Evolutionary conservation across 352 stramenopile genomes (phyloP), one percentile per base, ranked within the genome.

Genomic region (Pythium coloratum): DNA sequence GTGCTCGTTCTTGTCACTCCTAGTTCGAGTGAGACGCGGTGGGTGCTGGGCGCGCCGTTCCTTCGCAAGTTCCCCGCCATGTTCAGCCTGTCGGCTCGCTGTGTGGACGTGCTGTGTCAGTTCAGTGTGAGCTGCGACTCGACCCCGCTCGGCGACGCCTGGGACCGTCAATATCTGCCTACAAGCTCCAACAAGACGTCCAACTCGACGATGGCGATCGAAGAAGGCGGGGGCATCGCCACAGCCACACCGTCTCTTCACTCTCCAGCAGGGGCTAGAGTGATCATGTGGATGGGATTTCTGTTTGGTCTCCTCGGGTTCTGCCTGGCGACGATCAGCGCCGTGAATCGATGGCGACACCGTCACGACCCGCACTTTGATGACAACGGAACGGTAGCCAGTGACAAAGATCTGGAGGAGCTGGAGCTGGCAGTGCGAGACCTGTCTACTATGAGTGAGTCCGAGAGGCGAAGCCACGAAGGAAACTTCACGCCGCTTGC

Each of bases 11-110:
- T 49, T 3, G 18, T 49, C 16, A 13, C 3, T 24, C 14, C 40
- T 2, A 49, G 40, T 16, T 49, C 40, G 7, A 20, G 40, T 3
- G 40, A 49, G 40, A 24, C 40, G 16, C 40, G 34, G 3, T 62
- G 56, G 56, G 56, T 42, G 12, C 24, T 65, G 0, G 59, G 59
- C 2, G 4, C 34, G 30, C 59, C 59, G 24, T 65, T 65, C 34
- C 33, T 56, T 16, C 59, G 59, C 59, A 65, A 58, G 34, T 65
- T 65, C n/a, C 59, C 59, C 3, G 13, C 49, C 2, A 58, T 49
- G n/a, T 65, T 65, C 32, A 58, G 55, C 20, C 5, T 49, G 32
- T 13, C 24, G 30, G 13, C 10, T 33, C 9, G 20, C 18, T 28
- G 12, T 24, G 12, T 24, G n/a, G 20, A 65, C 59, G 0, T 65